Conservation (phyloP, 2,329 filamentous ascomycete genomes). For the Diaporthe caulivora region DNA sequence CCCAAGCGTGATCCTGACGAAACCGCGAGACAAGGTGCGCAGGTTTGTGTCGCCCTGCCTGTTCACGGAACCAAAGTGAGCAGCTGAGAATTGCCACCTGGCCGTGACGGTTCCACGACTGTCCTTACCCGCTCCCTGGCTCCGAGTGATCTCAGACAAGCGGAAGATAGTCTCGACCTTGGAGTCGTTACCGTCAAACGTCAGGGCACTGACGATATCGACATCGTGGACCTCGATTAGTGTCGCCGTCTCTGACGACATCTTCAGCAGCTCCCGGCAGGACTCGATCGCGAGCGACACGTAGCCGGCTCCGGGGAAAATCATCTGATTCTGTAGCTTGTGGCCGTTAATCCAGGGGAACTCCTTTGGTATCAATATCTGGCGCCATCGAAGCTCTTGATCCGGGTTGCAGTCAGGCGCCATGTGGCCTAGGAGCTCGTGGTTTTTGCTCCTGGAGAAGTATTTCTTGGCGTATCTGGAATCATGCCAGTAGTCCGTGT, state of each 20-base stretch:
- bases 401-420: background rate
- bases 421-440: conserved; percentile 34
- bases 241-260: background rate
- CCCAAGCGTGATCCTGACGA: background rate
- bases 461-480: background rate
- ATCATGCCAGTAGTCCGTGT: conserved; percentile 1
- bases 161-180: background rate
- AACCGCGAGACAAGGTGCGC: background rate
- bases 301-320: conserved; percentile 52
- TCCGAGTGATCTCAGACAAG: background rate
- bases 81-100: background rate
- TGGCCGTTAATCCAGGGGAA: conserved; percentile 56
- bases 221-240: conserved; percentile 6
- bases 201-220: background rate
- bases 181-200: background rate
- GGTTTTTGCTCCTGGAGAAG: background rate
- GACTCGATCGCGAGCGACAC: conserved; percentile 43
- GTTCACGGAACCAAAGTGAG: background rate
- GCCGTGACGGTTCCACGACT: background rate
- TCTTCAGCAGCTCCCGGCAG: background rate
- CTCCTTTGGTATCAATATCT: conserved; percentile 43
- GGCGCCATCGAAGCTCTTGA: conserved; percentile 43
- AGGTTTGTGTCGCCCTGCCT: conserved; percentile 8
- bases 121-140: background rate
- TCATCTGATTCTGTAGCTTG: conserved; percentile 46